Conservation (phyloP, 352 stramenopile genomes). For the Hyaloperonospora brassicae region DNA sequence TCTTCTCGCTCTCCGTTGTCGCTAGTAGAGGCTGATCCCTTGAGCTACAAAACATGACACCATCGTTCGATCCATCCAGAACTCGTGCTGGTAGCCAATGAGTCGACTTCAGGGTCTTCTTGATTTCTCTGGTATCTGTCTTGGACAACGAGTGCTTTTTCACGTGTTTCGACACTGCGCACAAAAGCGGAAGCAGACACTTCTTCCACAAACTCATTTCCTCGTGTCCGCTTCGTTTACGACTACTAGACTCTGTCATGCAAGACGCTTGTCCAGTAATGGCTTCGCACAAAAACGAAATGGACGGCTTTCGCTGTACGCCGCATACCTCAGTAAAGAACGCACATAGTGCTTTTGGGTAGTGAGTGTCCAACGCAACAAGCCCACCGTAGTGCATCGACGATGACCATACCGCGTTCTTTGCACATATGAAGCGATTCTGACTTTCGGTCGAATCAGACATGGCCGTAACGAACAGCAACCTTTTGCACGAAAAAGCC, state of each 20-base stretch:
- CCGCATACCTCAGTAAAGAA: conserved; percentile 67
- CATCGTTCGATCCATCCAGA: conserved; percentile 1
- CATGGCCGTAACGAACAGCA: conserved; percentile 23
- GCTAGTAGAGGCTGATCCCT: conserved; percentile 29
- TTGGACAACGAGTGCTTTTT: conserved; percentile 37
- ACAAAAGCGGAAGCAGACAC: conserved; percentile 35
- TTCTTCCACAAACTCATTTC: conserved; percentile 32
- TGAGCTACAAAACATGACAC: conserved; percentile 17
- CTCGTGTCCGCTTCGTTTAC: conserved; percentile 4
- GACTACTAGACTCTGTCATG: not conserved
- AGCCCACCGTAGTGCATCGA: conserved; percentile 26
- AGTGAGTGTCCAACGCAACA: conserved; percentile 39
- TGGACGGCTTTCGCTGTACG: conserved; percentile 52
- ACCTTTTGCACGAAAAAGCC: conserved; percentile 20
- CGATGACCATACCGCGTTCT: conserved; percentile 39
- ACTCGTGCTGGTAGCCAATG: conserved; percentile 32
- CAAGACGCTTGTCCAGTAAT: conserved; percentile 10
- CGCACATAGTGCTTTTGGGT: conserved; percentile 36
- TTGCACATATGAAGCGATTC: conserved; percentile 19
- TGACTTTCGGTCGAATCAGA: not conserved
- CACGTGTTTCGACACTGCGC: conserved; percentile 33
- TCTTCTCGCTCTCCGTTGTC: conserved; percentile 26
- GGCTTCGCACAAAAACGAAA: conserved; percentile 35
- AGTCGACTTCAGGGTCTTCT: conserved; percentile 34
- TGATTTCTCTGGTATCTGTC: conserved; percentile 32